A percentile compares a stretch with the other conserved stretches of the same genome.
phyloP scores from a whole-genome alignment of 2,329 filamentous ascomycete species.

The Aspergillus sp. region DNA sequence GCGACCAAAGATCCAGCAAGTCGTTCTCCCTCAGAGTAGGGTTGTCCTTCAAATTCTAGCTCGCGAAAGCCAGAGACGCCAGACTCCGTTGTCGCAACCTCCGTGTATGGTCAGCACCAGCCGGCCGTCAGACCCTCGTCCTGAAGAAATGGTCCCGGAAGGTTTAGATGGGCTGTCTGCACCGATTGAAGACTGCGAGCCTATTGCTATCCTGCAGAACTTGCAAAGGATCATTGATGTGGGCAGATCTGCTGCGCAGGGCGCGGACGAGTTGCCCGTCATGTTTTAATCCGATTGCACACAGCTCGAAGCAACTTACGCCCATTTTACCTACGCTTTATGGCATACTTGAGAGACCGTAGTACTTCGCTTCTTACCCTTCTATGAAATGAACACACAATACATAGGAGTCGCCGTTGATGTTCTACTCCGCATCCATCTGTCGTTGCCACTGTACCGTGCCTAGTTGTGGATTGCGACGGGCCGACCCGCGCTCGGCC shows the following conservation, averaged over 20 bases:
- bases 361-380: not conserved
- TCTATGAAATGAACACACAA: no score
- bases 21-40: slow-evolving; percentile 13
- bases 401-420: no score
- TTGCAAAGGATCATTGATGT: slow-evolving; percentile 7
- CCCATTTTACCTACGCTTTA: no score
- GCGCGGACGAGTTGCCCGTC: not conserved
- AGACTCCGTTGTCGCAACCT: not conserved
- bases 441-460: not conserved
- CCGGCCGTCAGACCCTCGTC: not conserved
- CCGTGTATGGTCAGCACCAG: not conserved
- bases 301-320: not conserved
- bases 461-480: not conserved
- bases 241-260: not conserved
- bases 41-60: slow-evolving; percentile 11
- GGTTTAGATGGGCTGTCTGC: not conserved
- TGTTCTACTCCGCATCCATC: not conserved
- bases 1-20: slow-evolving; percentile 10
- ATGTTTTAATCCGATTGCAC: not conserved
- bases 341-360: not conserved
- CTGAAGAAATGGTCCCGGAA: not conserved
- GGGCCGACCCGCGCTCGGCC: slow-evolving; percentile 16
- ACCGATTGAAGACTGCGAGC: not conserved
- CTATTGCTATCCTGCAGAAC: slow-evolving; percentile 4
- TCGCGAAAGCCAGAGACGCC: slow-evolving; percentile 7